Evolutionary conservation across 176 grass and related monocot genomes (phyloP).

Genomic region (Oryza australiensis): DNA sequence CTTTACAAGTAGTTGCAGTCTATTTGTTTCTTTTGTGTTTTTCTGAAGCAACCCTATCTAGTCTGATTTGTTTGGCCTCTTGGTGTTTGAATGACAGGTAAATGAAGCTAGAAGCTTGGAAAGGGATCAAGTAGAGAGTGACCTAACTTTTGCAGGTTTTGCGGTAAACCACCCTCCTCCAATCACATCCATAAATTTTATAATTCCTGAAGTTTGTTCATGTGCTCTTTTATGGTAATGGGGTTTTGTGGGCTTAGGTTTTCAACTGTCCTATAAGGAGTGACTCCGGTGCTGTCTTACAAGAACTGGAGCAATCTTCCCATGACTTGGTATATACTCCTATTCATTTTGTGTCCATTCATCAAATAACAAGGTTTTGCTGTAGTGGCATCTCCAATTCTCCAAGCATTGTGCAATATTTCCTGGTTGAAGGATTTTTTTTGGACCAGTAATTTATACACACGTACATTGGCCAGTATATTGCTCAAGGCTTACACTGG

Average conservation of each 20-base stretch:
- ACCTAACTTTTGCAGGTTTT: conserved; percentile 94
- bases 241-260: conserved; percentile 56
- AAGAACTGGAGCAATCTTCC: conserved; percentile 81
- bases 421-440: background rate
- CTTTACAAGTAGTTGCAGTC: conserved; percentile 9
- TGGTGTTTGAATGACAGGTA: conserved; percentile 64
- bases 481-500: background rate
- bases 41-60: conserved; percentile 9
- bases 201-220: conserved; percentile 4
- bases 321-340: conserved; percentile 88
- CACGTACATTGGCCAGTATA: background rate
- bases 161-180: conserved; percentile 53
- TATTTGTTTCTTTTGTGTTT: conserved; percentile 24
- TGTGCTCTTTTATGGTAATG: conserved; percentile 3
- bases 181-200: background rate
- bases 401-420: background rate
- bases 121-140: conserved; percentile 81
- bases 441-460: background rate
- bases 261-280: conserved; percentile 96
- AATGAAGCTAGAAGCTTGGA: conserved; percentile 95
- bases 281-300: conserved; percentile 78
- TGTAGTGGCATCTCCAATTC: background rate
- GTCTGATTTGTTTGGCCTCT: conserved; percentile 16
- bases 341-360: background rate
- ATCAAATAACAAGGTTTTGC: background rate